phyloP scores from a whole-genome alignment of 1,284 basidiomycete genomes.

The Papiliotrema flavescens region DNA sequence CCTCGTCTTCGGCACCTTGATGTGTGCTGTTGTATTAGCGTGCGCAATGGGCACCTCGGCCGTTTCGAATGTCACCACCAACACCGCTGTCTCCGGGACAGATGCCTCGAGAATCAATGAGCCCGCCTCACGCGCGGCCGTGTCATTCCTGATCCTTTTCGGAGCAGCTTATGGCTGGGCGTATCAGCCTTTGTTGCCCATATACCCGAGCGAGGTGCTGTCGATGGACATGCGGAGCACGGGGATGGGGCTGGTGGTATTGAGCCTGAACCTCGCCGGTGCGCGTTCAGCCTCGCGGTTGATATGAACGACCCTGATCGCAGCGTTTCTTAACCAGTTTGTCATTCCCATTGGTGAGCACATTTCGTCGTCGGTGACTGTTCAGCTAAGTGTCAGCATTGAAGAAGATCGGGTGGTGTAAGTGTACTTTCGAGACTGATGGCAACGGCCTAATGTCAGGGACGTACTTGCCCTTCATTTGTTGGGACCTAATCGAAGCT shows the following conservation, averaged over 20 bases:
- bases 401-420: conserved; percentile 15
- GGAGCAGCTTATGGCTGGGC: conserved; percentile 12
- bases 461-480: conserved; percentile 25
- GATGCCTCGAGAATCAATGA: conserved; percentile 3
- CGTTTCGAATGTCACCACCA: conserved; percentile 3
- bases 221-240: conserved; percentile 17
- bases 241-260: conserved; percentile 21
- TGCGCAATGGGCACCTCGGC: conserved; percentile 18
- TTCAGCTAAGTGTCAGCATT: background rate
- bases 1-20: conserved; percentile 17
- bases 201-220: conserved; percentile 15
- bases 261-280: conserved; percentile 18
- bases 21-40: conserved; percentile 13
- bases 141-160: conserved; percentile 23
- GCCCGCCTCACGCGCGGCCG: conserved; percentile 15
- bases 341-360: conserved; percentile 21
- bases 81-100: background rate
- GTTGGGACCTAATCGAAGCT: conserved; percentile 20
- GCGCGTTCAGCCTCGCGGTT: conserved; percentile 1
- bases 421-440: background rate
- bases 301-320: background rate
- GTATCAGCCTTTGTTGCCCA: conserved; percentile 14
- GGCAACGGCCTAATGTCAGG: background rate
- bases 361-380: background rate
- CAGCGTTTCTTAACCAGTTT: conserved; percentile 21